A percentile compares a stretch with the other conserved stretches of the same genome.
Conservation (phyloP, 2,329 filamentous ascomycete species). For the Fusarium pseudocircinatum region DNA sequence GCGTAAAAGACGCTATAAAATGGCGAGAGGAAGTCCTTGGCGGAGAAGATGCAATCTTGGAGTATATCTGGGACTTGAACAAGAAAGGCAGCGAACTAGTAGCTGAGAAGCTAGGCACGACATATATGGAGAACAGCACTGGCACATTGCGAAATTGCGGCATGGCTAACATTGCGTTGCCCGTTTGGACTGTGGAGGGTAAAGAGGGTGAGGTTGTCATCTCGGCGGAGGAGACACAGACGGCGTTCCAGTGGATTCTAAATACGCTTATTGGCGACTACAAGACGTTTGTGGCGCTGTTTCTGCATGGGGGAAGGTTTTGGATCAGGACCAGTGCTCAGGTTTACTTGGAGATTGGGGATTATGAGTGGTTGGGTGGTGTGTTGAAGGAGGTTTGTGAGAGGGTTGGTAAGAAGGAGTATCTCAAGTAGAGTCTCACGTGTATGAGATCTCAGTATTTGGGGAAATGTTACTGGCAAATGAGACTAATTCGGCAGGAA, state of each 20-base stretch:
- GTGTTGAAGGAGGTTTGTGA: slow-evolving; percentile 62
- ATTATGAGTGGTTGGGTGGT: slow-evolving; percentile 77
- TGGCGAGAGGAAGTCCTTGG: slow-evolving; percentile 77
- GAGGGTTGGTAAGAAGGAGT: slow-evolving; percentile 52
- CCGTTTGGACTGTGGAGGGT: slow-evolving; percentile 58
- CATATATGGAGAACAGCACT: slow-evolving; percentile 73
- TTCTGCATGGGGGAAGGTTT: slow-evolving; percentile 67
- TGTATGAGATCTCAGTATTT: background rate
- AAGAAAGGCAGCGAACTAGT: slow-evolving; percentile 69
- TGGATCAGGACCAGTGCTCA: slow-evolving; percentile 83
- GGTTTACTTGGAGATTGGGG: slow-evolving; percentile 81
- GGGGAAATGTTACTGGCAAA: background rate
- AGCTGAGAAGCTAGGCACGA: slow-evolving; percentile 72
- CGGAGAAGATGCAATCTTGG: slow-evolving; percentile 75
- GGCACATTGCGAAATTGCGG: slow-evolving; percentile 72
- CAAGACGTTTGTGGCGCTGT: slow-evolving; percentile 76
- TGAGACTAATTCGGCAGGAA: background rate
- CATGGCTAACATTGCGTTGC: slow-evolving; percentile 79
- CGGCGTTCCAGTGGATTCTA: slow-evolving; percentile 67
- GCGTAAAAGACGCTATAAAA: slow-evolving; percentile 74
- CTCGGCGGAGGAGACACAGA: slow-evolving; percentile 43
- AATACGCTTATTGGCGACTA: slow-evolving; percentile 64
- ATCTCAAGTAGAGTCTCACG: slow-evolving; percentile 22
- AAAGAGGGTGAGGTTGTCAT: slow-evolving; percentile 46
- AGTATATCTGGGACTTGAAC: slow-evolving; percentile 72